phyloP scores from a whole-genome alignment of 2,329 filamentous ascomycete species.

The Monosporascus sp. region DNA sequence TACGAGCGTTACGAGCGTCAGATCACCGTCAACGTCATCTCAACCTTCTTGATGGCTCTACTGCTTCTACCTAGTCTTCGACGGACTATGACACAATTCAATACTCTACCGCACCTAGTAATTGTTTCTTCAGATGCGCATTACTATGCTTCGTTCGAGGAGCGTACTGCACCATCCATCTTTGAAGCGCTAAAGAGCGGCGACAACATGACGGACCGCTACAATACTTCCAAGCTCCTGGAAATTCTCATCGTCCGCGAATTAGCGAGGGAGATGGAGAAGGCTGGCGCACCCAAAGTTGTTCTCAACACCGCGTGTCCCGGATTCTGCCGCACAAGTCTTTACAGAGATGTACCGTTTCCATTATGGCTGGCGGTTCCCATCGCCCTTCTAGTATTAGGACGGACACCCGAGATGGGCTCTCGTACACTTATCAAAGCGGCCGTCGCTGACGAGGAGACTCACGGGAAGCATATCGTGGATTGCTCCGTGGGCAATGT shows the following conservation, averaged over 20 bases:
- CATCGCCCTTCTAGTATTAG: constrained; percentile 19
- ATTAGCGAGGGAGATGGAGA: constrained; percentile 28
- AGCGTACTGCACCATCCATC: constrained; percentile 25
- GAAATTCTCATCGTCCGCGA: constrained; percentile 25
- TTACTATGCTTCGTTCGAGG: constrained; percentile 26
- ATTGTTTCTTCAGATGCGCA: constrained; percentile 36
- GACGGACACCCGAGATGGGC: constrained; percentile 32
- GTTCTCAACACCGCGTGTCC: constrained; percentile 35
- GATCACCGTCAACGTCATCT: constrained; percentile 41
- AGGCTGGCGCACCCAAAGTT: constrained; percentile 26
- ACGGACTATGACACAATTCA: constrained; percentile 26
- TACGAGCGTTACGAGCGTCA: constrained; percentile 36
- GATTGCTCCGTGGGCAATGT: constrained; percentile 23
- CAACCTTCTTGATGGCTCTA: constrained; percentile 37
- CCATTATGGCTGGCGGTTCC: constrained; percentile 19
- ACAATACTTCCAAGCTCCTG: constrained; percentile 30
- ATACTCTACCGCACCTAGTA: constrained; percentile 29
- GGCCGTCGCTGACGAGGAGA: constrained; percentile 29
- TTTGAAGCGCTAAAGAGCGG: constrained; percentile 27
- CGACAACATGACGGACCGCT: constrained; percentile 25
- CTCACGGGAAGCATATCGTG: constrained; percentile 36
- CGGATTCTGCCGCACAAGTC: constrained; percentile 34
- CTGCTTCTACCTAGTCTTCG: constrained; percentile 36
- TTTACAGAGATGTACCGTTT: constrained; percentile 29
- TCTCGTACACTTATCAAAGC: constrained; percentile 33